A percentile compares a stretch with the other conserved stretches of the same genome.
These are phyloP conservation scores for Babesia bovis DNA, from an alignment of 169 alveolate genomes.

Conservation along the genomic window DNA sequence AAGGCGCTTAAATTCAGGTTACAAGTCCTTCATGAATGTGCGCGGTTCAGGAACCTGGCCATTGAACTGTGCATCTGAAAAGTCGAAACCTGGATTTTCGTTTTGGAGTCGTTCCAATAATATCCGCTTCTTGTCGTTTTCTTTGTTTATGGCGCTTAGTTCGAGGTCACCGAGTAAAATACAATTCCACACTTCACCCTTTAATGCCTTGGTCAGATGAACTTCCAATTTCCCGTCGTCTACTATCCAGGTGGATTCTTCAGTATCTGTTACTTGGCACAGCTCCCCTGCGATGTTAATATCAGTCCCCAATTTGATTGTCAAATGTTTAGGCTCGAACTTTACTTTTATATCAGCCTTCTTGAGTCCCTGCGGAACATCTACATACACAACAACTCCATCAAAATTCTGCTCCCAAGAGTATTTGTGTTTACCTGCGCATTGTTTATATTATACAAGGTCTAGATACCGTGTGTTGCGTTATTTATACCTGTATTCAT, in stretches of 20 bases:
- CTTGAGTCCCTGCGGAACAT: conserved; percentile 21
- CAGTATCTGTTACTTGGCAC: conserved; percentile 14
- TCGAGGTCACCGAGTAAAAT: conserved; percentile 43
- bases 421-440: conserved; percentile 28
- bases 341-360: conserved; percentile 39
- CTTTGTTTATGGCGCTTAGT: conserved; percentile 16
- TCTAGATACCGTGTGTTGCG: conserved; percentile 17
- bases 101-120: conserved; percentile 76
- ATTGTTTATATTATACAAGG: no score
- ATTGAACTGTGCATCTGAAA: conserved; percentile 73
- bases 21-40: conserved; percentile 70
- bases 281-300: conserved; percentile 22
- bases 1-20: neutral
- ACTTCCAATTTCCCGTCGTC: conserved; percentile 49
- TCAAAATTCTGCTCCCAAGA: conserved; percentile 65
- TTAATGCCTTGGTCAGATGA: conserved; percentile 44
- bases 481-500: conserved; percentile 11
- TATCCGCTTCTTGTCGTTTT: conserved; percentile 64
- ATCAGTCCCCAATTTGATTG: neutral
- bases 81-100: conserved; percentile 78
- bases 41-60: conserved; percentile 80
- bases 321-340: conserved; percentile 20
- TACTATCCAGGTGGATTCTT: conserved; percentile 53
- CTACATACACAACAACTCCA: conserved; percentile 43
- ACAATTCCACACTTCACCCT: conserved; percentile 61